Evolutionary conservation across 1,284 basidiomycete genomes (phyloP).

Genomic region (Ceratobasidium theobromae): DNA sequence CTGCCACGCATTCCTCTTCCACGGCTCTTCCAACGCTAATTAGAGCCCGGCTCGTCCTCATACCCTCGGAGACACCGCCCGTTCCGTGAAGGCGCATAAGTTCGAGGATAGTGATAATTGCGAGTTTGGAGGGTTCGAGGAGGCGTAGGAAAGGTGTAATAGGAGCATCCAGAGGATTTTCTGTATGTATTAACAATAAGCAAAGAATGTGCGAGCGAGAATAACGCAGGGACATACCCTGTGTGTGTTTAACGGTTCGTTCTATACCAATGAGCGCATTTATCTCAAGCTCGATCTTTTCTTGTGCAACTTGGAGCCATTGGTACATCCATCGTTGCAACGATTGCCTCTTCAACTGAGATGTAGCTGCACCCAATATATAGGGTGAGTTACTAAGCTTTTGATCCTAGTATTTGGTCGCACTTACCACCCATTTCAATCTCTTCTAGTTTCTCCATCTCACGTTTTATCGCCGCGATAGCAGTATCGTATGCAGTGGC

Average conservation of each 20-base stretch:
- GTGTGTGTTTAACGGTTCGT: background rate
- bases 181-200: constrained; percentile 30
- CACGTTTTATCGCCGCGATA: constrained; percentile 66
- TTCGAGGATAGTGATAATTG: constrained; percentile 88
- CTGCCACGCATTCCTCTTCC: constrained; percentile 83
- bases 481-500: constrained; percentile 84
- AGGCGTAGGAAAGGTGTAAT: constrained; percentile 71
- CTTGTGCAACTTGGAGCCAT: constrained; percentile 73
- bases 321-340: constrained; percentile 85
- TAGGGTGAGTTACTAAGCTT: no score
- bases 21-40: constrained; percentile 83
- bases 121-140: constrained; percentile 76
- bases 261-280: constrained; percentile 51
- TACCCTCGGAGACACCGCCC: constrained; percentile 78
- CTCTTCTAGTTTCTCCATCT: constrained; percentile 60
- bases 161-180: constrained; percentile 33
- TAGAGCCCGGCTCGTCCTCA: constrained; percentile 87
- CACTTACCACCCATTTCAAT: constrained; percentile 35
- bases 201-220: background rate
- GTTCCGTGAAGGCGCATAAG: constrained; percentile 81
- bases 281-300: constrained; percentile 59
- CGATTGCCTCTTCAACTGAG: constrained; percentile 52
- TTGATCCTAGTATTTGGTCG: no score
- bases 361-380: constrained; percentile 6
- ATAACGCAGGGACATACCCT: background rate